phyloP scores from a whole-genome alignment of 2,329 filamentous ascomycete species.

The Neoascochyta sp. region DNA sequence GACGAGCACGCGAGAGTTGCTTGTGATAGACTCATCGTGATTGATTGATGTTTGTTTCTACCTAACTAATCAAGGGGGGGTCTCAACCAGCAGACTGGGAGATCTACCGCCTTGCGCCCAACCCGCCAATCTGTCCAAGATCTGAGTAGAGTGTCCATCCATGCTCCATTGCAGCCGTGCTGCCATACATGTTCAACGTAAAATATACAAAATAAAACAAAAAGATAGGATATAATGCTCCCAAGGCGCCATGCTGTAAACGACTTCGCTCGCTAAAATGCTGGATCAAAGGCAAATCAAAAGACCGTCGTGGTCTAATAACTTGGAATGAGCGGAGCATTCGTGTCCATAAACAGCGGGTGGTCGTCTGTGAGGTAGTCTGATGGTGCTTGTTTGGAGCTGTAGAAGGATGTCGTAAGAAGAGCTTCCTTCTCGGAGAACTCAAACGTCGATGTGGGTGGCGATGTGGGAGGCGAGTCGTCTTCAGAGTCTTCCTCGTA shows the following conservation, averaged over 20 bases:
- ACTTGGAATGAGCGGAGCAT: slow-evolving; percentile 40
- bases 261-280: slow-evolving; percentile 39
- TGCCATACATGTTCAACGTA: slow-evolving; percentile 9
- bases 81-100: slow-evolving; percentile 25
- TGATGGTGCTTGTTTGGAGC: slow-evolving; percentile 36
- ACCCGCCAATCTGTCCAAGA: slow-evolving; percentile 6
- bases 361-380: slow-evolving; percentile 39
- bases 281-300: slow-evolving; percentile 34
- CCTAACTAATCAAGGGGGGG: slow-evolving; percentile 22
- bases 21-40: slow-evolving; percentile 17
- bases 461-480: slow-evolving; percentile 47
- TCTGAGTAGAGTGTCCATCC: slow-evolving; percentile 9
- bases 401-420: slow-evolving; percentile 46
- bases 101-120: slow-evolving; percentile 15
- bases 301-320: slow-evolving; percentile 37
- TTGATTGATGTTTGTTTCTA: too few species aligned
- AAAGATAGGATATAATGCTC: slow-evolving; percentile 31
- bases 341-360: slow-evolving; percentile 41
- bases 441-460: slow-evolving; percentile 44
- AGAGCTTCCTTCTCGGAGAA: slow-evolving; percentile 48
- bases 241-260: slow-evolving; percentile 26
- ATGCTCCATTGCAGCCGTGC: slow-evolving; percentile 9
- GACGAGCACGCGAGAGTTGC: slow-evolving; percentile 5
- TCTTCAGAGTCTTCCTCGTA: slow-evolving; percentile 50
- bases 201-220: slow-evolving; percentile 17